Base-by-base conservation (phyloP, 2,329 filamentous ascomycete species). In the Cryphonectria carpinicola region DNA sequence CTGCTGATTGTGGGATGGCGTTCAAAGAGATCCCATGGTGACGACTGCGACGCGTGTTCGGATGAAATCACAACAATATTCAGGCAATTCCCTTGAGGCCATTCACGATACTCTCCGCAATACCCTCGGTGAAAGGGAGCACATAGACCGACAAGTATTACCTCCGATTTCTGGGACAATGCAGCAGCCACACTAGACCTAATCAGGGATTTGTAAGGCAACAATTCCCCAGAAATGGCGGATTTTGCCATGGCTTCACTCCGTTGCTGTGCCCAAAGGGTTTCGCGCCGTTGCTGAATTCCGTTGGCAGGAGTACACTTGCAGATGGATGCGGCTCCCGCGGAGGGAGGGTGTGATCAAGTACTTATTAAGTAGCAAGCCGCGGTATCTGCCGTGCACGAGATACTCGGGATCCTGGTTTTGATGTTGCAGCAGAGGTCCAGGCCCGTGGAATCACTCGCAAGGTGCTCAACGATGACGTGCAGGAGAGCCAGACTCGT, bases 341-440 rank as follows among this genome's bases (percentile, higher is more conserved):
- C 65, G 58, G 8, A 39, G 25, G 2, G 17, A 19, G 39, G 56
- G 1, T 37, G 43, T 43, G 39, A 6, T 25, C 39, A 56, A 39
- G 54, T 56, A 19, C 52, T 6, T 22, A 6, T 46, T 5, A 22
- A 19, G 6, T 22, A 46, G 43, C 43, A 39, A 49, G 37, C 66
- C 5, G 63, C 63, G 4, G 22, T 70, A 0, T 17, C 25, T 14
- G 54, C 46, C 11, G 52, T 70, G 1, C 56, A 67, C 41, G 67
- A 62, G 58, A 67, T 41, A 8, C 68, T 70, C 11, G 64, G 67
- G 25, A 61, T 49, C 49, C 35, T 70, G 19, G 41, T 70, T 1
- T 65, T 60, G 17, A n/a, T 61, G 60, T 25, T 70, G 52, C 64
- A 71, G 52, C 60, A 70, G 60, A 65, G 70, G 35, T 65, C 65